Evolutionary conservation across 805 yeast genomes (phyloP).

Genomic region (Pichia insulana): DNA sequence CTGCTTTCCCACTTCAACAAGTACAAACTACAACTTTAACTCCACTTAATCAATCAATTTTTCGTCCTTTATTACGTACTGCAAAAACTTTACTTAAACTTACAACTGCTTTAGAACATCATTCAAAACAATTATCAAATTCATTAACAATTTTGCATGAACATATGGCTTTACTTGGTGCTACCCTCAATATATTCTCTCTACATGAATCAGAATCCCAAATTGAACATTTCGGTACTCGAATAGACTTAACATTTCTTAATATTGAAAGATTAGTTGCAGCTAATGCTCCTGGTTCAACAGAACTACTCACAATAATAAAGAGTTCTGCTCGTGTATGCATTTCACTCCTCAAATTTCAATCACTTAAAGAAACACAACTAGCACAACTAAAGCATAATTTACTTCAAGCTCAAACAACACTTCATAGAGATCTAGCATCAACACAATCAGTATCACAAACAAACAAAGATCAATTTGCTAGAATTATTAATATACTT

Average conservation of each 20-base stretch:
- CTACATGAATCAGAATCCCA: conserved; percentile 32
- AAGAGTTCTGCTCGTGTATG: conserved; percentile 32
- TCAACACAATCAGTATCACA: no score
- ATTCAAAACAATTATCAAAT: conserved; percentile 31
- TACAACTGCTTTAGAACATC: conserved; percentile 27
- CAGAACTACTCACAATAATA: conserved; percentile 43
- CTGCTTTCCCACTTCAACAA: conserved; percentile 32
- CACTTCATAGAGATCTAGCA: no score
- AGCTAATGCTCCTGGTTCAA: conserved; percentile 34
- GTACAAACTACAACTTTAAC: conserved; percentile 21
- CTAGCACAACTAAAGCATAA: no score
- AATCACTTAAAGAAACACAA: no score
- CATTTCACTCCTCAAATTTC: conserved; percentile 2
- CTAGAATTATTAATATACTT: no score
- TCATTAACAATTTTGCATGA: conserved; percentile 32
- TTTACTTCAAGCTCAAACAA: no score
- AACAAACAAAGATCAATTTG: no score
- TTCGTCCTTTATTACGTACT: not conserved
- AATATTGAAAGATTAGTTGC: conserved; percentile 38
- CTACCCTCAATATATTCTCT: conserved; percentile 47
- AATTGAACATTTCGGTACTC: conserved; percentile 46
- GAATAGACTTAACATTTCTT: conserved; percentile 41
- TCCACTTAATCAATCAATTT: conserved; percentile 20
- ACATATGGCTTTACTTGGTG: conserved; percentile 44
- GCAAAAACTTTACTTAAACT: conserved; percentile 10